phyloP scores from a whole-genome alignment of 768 basidiomycete genomes.

The Phylloporus rhodoxanthus region DNA sequence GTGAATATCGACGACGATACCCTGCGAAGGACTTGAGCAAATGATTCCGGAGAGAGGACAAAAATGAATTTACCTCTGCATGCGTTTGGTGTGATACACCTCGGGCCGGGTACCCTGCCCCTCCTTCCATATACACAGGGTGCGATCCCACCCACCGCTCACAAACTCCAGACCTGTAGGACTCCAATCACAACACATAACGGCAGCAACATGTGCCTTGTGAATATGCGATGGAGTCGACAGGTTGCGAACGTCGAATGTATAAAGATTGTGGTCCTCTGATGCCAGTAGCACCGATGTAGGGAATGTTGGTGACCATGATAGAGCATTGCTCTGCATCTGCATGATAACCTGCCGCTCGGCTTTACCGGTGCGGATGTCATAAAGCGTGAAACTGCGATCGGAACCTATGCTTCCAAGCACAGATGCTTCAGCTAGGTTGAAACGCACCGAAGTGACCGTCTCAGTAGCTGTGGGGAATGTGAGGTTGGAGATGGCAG shows the following conservation, averaged over 20 bases:
- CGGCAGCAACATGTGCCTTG: constrained; percentile 95
- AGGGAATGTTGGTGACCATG: constrained; percentile 96
- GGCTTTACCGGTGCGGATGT: constrained; percentile 94
- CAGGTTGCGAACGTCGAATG: constrained; percentile 90
- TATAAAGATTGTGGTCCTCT: constrained; percentile 97
- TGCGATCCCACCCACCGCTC: constrained; percentile 94
- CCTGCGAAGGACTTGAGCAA: constrained; percentile 33
- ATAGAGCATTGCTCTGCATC: constrained; percentile 85
- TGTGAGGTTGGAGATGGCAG: constrained; percentile 79
- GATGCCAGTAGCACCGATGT: constrained; percentile 90
- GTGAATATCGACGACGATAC: constrained; percentile 88
- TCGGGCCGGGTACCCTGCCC: constrained; percentile 77
- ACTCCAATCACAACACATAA: constrained; percentile 96
- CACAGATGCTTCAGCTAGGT: constrained; percentile 88
- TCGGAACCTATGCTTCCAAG: constrained; percentile 95
- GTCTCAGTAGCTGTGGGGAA: constrained; percentile 88
- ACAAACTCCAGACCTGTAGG: constrained; percentile 96
- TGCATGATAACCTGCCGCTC: constrained; percentile 89
- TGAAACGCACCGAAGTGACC: constrained; percentile 83
- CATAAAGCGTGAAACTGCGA: constrained; percentile 92
- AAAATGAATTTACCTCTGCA: constrained; percentile 70
- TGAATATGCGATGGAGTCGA: constrained; percentile 83
- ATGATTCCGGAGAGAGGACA: background rate
- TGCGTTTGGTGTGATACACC: constrained; percentile 96
- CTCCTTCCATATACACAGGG: constrained; percentile 88